These are phyloP conservation scores for Fusarium guadeloupense DNA, from an alignment of 2,329 filamentous ascomycete genomes.

Conservation along the genomic window DNA sequence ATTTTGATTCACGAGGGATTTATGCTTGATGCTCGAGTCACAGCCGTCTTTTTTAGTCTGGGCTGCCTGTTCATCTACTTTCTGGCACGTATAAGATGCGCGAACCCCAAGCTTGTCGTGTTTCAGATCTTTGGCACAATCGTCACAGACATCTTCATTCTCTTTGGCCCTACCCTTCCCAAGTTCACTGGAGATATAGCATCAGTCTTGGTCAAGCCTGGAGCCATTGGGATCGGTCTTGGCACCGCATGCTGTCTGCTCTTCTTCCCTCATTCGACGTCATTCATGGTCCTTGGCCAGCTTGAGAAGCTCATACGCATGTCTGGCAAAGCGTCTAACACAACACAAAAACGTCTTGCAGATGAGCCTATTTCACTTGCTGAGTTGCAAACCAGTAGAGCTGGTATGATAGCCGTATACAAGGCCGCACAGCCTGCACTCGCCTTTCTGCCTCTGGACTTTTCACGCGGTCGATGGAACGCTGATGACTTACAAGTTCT, in stretches of 20 bases:
- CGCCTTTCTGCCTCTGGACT: slow-evolving; percentile 57
- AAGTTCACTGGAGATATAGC: slow-evolving; percentile 32
- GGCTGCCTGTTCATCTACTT: slow-evolving; percentile 56
- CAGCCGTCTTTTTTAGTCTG: slow-evolving; percentile 50
- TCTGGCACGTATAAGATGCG: slow-evolving; percentile 53
- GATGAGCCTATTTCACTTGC: slow-evolving; percentile 38
- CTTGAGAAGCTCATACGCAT: slow-evolving; percentile 46
- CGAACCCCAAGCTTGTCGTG: slow-evolving; percentile 56
- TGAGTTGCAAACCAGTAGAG: slow-evolving; percentile 43
- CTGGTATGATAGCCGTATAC: slow-evolving; percentile 47
- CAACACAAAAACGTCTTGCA: slow-evolving; percentile 40
- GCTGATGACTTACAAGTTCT: slow-evolving; percentile 54
- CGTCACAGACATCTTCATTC: slow-evolving; percentile 56
- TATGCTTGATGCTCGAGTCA: slow-evolving; percentile 59
- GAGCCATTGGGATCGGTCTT: slow-evolving; percentile 56
- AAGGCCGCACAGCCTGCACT: slow-evolving; percentile 52
- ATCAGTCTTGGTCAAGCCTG: slow-evolving; percentile 54
- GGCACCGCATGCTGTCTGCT: slow-evolving; percentile 55
- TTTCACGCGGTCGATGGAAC: slow-evolving; percentile 57
- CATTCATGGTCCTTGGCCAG: slow-evolving; percentile 52
- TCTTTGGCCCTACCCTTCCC: slow-evolving; percentile 52
- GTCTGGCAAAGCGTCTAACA: slow-evolving; percentile 46
- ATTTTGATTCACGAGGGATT: slow-evolving; percentile 54
- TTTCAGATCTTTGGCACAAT: slow-evolving; percentile 59
- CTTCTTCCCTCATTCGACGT: slow-evolving; percentile 61